Percentiles rank a stretch among this genome's conserved stretches.
These are phyloP conservation scores for Monosporozyma yasuniensis DNA, from an alignment of 805 yeast species.

Conservation along the genomic window DNA sequence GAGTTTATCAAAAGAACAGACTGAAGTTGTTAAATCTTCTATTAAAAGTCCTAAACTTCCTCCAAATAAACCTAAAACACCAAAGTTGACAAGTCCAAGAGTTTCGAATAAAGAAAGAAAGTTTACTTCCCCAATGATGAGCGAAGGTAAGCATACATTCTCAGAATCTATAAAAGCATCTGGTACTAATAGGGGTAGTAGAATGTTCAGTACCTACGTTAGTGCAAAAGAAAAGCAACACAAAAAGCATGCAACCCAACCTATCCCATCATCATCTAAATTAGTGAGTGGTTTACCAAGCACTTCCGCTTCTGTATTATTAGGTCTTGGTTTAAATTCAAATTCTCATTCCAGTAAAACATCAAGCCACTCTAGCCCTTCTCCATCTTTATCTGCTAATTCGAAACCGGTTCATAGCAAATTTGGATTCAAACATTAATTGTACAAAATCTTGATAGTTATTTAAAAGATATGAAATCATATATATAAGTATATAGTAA, in stretches of 20 bases:
- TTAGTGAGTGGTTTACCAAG: slow-evolving; percentile 31
- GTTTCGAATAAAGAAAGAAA: neutral
- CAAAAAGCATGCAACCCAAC: slow-evolving; percentile 12
- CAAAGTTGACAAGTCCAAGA: slow-evolving; percentile 20
- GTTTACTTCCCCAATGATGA: slow-evolving; percentile 4
- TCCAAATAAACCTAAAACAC: neutral
- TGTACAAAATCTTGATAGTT: neutral
- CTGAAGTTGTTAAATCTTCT: neutral
- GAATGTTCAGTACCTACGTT: slow-evolving; percentile 31
- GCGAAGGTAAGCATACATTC: slow-evolving; percentile 5
- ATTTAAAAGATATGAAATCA: neutral
- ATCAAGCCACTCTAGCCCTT: slow-evolving; percentile 4
- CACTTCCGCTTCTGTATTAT: slow-evolving; percentile 6
- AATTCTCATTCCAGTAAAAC: neutral
- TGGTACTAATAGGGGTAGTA: slow-evolving; percentile 7
- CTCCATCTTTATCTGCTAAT: neutral
- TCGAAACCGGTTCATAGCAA: neutral
- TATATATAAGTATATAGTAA: neutral
- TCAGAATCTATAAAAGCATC: slow-evolving; percentile 1
- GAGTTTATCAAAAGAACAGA: neutral
- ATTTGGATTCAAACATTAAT: slow-evolving; percentile 7
- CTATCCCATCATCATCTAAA: slow-evolving; percentile 25
- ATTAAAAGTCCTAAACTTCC: neutral
- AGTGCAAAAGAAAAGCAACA: slow-evolving; percentile 11
- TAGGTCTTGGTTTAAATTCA: slow-evolving; percentile 11